Evolutionary conservation across 108 stramenopile genomes (phyloP), one percentile per base, ranked within the genome.

Genomic region (Cyclotella choctawhatcheeana): DNA sequence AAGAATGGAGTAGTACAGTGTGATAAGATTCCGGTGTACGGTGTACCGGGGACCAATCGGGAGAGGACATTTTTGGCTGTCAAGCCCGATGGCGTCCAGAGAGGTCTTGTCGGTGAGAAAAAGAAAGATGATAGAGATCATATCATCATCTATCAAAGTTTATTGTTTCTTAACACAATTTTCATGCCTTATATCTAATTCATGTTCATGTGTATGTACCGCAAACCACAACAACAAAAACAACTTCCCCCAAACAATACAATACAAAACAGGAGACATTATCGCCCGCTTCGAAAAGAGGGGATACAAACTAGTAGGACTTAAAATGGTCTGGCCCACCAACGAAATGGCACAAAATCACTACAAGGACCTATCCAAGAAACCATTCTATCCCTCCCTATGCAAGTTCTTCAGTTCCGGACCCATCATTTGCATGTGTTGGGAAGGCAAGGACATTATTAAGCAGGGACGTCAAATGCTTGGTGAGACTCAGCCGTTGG

Each of bases 1-100:
- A 30, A 27, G 12, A 14, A 12, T 4, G 29, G 29, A 14, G 2
- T 31, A 12, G 29, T 13, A 30, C 27, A 31, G 2, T 56, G 55
- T 31, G 55, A 56, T 10, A 56, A 56, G 29, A 5, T 56, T 0
- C 55, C 55, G 1, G 55, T 56, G 14, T 56, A 56, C 10, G 55
- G 55, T 31, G 55, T 56, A 31, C 55, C 55, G 2, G 55, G 55
- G 16, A 56, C 55, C 29, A 56, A 56, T 56, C 55, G 55, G 14
- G 55, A 56, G n/a, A 30, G 55, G 30, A 56, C 55, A 56, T 56
- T 56, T 56, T 56, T 56, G 29, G 55, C 55, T 30, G 55, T 56
- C 29, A 56, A 98, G 82, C 97, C 98, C 16, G 97, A 98, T 77
- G 98, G 93, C 33, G 98, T 98, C 8, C 97, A 97, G 76, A 84